phyloP scores from a whole-genome alignment of 805 yeast species.

The Suhomyces prunicola region DNA sequence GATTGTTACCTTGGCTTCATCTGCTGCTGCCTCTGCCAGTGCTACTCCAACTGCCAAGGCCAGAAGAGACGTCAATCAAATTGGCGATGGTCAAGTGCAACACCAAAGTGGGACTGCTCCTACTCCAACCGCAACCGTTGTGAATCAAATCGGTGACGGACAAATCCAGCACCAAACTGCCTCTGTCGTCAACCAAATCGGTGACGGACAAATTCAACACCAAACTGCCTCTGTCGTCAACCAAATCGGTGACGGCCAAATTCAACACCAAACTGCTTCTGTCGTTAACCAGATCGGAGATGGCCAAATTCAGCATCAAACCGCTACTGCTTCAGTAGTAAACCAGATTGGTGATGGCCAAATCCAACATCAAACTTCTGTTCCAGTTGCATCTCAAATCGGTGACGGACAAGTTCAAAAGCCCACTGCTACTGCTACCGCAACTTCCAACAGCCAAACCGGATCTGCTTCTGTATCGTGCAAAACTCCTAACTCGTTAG shows the following conservation, averaged over 20 bases:
- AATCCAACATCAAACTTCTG: conserved; percentile 20
- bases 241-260: conserved; percentile 55
- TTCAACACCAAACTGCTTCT: conserved; percentile 39
- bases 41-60: conserved; percentile 19
- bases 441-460: conserved; percentile 1
- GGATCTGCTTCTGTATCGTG: conserved; percentile 13
- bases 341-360: conserved; percentile 31
- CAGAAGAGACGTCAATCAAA: conserved; percentile 11
- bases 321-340: conserved; percentile 19
- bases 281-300: conserved; percentile 44
- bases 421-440: conserved; percentile 10
- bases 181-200: conserved; percentile 19
- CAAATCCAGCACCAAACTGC: conserved; percentile 45
- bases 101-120: conserved; percentile 34
- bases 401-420: conserved; percentile 34
- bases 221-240: conserved; percentile 18
- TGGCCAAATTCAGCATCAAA: conserved; percentile 44
- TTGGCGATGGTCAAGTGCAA: conserved; percentile 63
- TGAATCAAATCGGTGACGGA: conserved; percentile 46
- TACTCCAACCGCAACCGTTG: conserved; percentile 50
- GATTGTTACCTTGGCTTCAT: conserved; percentile 48
- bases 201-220: conserved; percentile 27
- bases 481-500: conserved; percentile 38
- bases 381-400: conserved; percentile 23
- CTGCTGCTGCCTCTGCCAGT: conserved; percentile 22